These are phyloP conservation scores for Cucurbita maxima DNA, from an alignment of 306 rosid species.

Conservation along the genomic window DNA sequence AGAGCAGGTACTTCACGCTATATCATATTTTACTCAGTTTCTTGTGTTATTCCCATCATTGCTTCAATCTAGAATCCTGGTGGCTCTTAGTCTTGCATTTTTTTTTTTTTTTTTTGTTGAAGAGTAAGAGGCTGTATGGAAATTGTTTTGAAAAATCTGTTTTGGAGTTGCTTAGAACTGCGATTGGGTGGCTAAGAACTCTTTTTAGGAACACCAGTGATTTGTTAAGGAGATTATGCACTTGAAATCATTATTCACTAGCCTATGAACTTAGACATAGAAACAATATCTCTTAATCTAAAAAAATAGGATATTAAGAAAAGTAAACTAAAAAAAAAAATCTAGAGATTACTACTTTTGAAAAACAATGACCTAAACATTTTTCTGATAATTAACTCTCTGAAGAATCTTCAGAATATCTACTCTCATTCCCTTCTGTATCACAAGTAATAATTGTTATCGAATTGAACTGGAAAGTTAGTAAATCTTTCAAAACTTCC, in stretches of 20 bases:
- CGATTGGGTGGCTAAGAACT: too few relatives aligned
- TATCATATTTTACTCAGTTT: background rate
- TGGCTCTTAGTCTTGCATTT: background rate
- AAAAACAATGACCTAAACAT: too few relatives aligned
- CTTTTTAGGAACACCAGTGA: too few relatives aligned
- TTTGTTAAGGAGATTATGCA: too few relatives aligned
- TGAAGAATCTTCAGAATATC: background rate
- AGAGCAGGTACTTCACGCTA: slow-evolving; percentile 55
- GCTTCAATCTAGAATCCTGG: background rate
- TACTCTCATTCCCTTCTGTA: background rate
- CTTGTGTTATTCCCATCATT: background rate
- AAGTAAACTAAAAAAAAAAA: too few relatives aligned
- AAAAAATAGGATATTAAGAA: too few relatives aligned
- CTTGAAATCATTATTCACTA: too few relatives aligned
- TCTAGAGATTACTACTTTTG: too few relatives aligned
- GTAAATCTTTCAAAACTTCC: background rate
- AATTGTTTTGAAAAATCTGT: background rate
- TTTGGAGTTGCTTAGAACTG: background rate
- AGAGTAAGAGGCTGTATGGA: background rate
- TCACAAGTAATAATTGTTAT: background rate
- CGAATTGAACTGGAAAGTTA: background rate
- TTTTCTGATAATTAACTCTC: background rate
- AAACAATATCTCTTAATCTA: too few relatives aligned
- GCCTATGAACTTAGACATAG: too few relatives aligned
- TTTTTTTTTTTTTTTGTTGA: background rate